A percentile compares a stretch with the other conserved stretches of the same genome.
phyloP scores from a whole-genome alignment of 2,329 filamentous ascomycete genomes.

The Thielaviopsis musarum region DNA sequence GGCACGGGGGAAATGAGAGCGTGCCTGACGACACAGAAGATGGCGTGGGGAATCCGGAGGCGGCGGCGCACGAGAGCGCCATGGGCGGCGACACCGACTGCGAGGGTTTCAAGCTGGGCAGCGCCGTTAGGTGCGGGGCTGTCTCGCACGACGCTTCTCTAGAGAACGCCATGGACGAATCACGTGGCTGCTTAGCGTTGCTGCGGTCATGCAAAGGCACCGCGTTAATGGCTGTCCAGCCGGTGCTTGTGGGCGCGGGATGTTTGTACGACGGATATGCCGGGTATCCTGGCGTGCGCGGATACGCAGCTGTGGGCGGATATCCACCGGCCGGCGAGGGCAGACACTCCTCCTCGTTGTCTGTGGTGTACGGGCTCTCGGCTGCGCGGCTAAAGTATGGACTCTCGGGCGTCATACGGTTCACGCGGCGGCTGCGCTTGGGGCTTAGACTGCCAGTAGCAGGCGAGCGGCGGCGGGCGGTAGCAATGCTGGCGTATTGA shows the following conservation, averaged over 20 bases:
- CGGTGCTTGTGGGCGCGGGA: constrained; percentile 2
- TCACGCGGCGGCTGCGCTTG: not conserved
- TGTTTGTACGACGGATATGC: not conserved
- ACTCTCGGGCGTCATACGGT: constrained; percentile 1
- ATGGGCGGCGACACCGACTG: constrained; percentile 1
- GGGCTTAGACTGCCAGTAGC: constrained; percentile 3
- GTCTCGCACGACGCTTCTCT: constrained; percentile 6
- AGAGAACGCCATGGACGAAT: constrained; percentile 5
- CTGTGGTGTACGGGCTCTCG: constrained; percentile 24
- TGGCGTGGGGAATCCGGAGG: too few relatives aligned
- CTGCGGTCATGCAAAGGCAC: not conserved
- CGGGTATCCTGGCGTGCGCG: not conserved
- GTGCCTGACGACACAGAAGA: not conserved
- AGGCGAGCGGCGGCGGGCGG: constrained; percentile 1
- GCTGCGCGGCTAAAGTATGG: not conserved
- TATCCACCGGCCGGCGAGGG: not conserved
- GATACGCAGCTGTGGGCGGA: not conserved
- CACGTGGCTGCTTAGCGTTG: not conserved
- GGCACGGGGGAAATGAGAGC: not conserved
- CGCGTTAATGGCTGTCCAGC: constrained; percentile 2
- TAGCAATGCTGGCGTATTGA: constrained; percentile 15
- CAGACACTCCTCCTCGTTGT: constrained; percentile 24
- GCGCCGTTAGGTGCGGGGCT: not conserved
- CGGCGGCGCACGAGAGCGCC: too few relatives aligned
- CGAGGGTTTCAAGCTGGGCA: not conserved